Percentiles rank a stretch among this genome's conserved stretches.
Evolutionary conservation across 1,139 yeast genomes (phyloP).

Genomic region (Kazachstania sp.): DNA sequence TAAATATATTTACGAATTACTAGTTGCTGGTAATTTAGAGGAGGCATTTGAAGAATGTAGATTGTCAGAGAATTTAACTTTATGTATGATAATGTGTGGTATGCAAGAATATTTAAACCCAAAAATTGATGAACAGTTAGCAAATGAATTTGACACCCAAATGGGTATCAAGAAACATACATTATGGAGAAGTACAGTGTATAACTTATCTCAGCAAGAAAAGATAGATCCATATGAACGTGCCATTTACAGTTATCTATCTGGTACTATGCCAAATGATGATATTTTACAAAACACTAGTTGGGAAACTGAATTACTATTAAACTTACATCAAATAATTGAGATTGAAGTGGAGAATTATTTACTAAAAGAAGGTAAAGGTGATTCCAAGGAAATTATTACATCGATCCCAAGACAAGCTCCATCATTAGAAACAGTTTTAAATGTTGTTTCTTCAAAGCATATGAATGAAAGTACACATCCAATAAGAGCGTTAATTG

Average conservation of each 20-base stretch:
- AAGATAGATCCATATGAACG: slow-evolving; percentile 51
- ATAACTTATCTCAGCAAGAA: slow-evolving; percentile 46
- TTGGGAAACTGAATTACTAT: slow-evolving; percentile 72
- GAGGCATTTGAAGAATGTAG: slow-evolving; percentile 60
- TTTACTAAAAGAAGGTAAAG: slow-evolving; percentile 31
- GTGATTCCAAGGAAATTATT: slow-evolving; percentile 30
- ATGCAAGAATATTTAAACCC: slow-evolving; percentile 63
- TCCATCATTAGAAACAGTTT: slow-evolving; percentile 40
- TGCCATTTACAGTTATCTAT: slow-evolving; percentile 63
- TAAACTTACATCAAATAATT: slow-evolving; percentile 54
- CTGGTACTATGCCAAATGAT: slow-evolving; percentile 57
- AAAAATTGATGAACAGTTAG: slow-evolving; percentile 39
- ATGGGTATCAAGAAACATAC: slow-evolving; percentile 60
- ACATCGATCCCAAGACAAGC: slow-evolving; percentile 37
- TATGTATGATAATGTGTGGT: slow-evolving; percentile 66
- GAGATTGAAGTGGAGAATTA: slow-evolving; percentile 39
- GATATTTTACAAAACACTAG: slow-evolving; percentile 18
- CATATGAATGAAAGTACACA: slow-evolving; percentile 49
- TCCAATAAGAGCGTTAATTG: slow-evolving; percentile 67
- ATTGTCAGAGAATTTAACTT: slow-evolving; percentile 61
- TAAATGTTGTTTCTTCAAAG: slow-evolving; percentile 46
- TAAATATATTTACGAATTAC: slow-evolving; percentile 50
- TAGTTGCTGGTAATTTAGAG: slow-evolving; percentile 50
- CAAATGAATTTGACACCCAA: slow-evolving; percentile 31
- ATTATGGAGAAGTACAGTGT: slow-evolving; percentile 72